Evolutionary conservation across 2,329 filamentous ascomycete genomes (phyloP).

Genomic region (Xylogone sp.): DNA sequence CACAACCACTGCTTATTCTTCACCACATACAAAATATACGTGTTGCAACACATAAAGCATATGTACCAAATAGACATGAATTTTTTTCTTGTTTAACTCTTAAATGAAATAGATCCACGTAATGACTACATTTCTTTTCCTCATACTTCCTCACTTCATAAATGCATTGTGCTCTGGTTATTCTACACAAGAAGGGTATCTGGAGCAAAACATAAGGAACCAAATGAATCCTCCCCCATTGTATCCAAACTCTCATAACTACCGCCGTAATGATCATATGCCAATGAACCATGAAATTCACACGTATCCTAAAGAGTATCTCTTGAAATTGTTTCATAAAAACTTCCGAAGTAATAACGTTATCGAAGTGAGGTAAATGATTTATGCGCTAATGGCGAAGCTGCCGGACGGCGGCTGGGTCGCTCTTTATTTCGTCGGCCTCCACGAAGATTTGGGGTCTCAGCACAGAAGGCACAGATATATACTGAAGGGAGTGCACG

Average conservation of each 20-base stretch:
- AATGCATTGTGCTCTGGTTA: slow-evolving; percentile 6
- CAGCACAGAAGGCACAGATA: slow-evolving; percentile 60
- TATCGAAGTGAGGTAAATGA: slow-evolving; percentile 40
- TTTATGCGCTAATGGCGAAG: slow-evolving; percentile 40
- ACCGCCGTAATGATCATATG: not conserved
- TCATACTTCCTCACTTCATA: not conserved
- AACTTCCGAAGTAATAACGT: slow-evolving; percentile 2
- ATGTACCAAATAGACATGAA: no score
- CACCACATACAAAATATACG: no score
- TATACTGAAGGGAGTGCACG: slow-evolving; percentile 56
- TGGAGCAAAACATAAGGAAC: not conserved
- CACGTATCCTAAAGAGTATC: no score
- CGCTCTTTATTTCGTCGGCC: slow-evolving; percentile 40
- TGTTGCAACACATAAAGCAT: no score
- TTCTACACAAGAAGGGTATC: slow-evolving; percentile 13
- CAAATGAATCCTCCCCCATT: not conserved
- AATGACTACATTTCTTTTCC: not conserved
- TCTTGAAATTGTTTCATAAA: not conserved
- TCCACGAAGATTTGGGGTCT: slow-evolving; percentile 52
- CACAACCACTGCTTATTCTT: no score
- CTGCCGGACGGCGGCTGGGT: slow-evolving; percentile 16
- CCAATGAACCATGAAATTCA: not conserved
- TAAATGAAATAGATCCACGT: not conserved
- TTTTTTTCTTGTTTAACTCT: no score
- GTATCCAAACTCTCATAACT: not conserved